Evolutionary conservation across 192 early-diverging fungal genomes (phyloP), one percentile per base, ranked within the genome.

Genomic region (Backusella parvicylindrica): DNA sequence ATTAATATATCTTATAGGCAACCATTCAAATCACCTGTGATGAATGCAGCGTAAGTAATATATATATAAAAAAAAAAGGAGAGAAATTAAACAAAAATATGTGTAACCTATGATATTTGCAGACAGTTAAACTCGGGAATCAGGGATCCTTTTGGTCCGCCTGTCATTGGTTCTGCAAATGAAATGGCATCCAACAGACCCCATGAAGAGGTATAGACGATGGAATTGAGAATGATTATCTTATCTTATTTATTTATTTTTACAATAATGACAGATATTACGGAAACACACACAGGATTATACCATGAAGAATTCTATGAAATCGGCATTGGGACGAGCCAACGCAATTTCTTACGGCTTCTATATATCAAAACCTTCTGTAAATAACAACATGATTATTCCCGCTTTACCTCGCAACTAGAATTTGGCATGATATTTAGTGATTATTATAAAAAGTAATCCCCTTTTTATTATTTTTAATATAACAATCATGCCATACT

Each of bases 251-350:
- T 66, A 36, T 35, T 12, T 32, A 65, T 65, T 65, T 31, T n/a
- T n/a, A 13, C 16, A 35, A 18, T 35, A 66, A 3, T 36, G 31
- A 16, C 49, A 70, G 68, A 30, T 70, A 11, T 31, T 75, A 31
- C 11, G 74, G 40, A 70, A 68, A 28, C 74, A 75, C 13, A 53
- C 74, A 75, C 67, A 75, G 37, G 74, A 75, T 26, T 69, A 75
- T 35, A 75, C 53, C 11, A 70, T 69, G 35, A 68, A 67, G 43
- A 67, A 75, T 15, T 53, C 35, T 18, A 60, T 75, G 49, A 69
- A 75, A 30, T 43, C 47, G 12, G 67, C 60, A 38, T 63, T 69
- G 49, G 28, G 15, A 21, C 66, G 69, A 16, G 41, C 74, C 2
- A 33, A 70, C 12, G 13, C 32, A 15, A 32, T 50, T 0, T 74